Base-by-base conservation (phyloP, 495 filamentous ascomycete species). In the Neurospora sp. region DNA sequence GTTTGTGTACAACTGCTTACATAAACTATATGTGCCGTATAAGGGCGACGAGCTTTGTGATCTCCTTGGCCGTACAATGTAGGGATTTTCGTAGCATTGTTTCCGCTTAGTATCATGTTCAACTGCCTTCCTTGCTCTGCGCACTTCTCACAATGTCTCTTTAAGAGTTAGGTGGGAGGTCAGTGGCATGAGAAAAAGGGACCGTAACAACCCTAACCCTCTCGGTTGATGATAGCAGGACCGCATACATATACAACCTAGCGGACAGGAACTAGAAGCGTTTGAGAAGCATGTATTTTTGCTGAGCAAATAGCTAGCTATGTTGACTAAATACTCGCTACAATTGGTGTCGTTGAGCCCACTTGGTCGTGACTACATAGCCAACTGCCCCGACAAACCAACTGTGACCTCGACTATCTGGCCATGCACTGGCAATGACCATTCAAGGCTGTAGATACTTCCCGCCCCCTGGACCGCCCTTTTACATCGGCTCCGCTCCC, bases 371-470 rank as follows among this genome's bases (percentile, higher is more conserved):
- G 73, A 74, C 72, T 62, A 38, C 46, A 71, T 75, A 74, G 71
- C 71, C 73, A 75, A 78, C 75, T 40, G 72, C 69, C 72, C 44
- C 70, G 48, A 75, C 69, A 73, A 70, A 62, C 76, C 72, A 70
- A 78, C 70, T 69, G 70, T 70, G 73, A 70, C 59, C 40, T 44
- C 71, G 39, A 62, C 18, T 39, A 20, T 73, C 66, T 71, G 40
- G 74, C 75, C 79, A 77, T 78, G 78, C 79, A 81, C 79, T 81
- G 59, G 77, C 79, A 80, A 76, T 78, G 79, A 74, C 75, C 70
- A 73, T 69, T n/a, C 11, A 41, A 73, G 42, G 69, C 72, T 69
- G 23, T 46, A 71, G 71, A 71, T 71, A 71, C 75, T 71, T 74
- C 42, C 71, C 40, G 6, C 27, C 69, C 48, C 37, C 37, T n/a